Conservation (phyloP, 2,329 filamentous ascomycete species). For the Fusarium euwallaceae region DNA sequence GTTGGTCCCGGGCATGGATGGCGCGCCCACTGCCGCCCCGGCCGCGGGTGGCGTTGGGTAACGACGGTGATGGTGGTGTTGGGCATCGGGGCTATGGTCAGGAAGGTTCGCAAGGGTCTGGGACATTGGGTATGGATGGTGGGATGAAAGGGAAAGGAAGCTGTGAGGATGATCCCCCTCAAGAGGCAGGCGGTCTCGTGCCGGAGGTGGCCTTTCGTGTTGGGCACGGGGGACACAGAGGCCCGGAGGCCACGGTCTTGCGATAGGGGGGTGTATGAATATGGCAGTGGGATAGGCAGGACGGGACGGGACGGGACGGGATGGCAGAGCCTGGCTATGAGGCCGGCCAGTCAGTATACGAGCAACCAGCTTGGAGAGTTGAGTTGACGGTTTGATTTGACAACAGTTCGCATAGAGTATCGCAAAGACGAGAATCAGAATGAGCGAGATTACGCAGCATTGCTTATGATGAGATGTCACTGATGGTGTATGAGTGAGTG, state of each 20-base stretch:
- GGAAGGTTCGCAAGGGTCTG: slow-evolving; percentile 24
- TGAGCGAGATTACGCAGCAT: slow-evolving; percentile 9
- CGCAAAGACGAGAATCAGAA: slow-evolving; percentile 15
- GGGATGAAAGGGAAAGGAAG: neutral
- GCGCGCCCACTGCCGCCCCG: slow-evolving; percentile 14
- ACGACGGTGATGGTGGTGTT: slow-evolving; percentile 38
- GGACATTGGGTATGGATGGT: slow-evolving; percentile 15
- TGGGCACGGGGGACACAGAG: slow-evolving; percentile 14
- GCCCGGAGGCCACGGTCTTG: slow-evolving; percentile 2
- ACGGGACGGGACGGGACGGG: neutral
- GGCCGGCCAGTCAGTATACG: slow-evolving; percentile 4
- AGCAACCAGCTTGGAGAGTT: neutral
- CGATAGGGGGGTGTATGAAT: slow-evolving; percentile 5
- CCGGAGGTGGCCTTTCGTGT: neutral
- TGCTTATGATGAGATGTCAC: neutral
- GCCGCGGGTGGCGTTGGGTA: slow-evolving; percentile 38
- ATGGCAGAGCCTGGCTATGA: neutral
- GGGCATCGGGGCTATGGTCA: slow-evolving; percentile 31
- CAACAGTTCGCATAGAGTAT: slow-evolving; percentile 5
- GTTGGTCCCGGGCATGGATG: slow-evolving; percentile 5
- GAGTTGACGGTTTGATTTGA: slow-evolving; percentile 11
- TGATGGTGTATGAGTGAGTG: neutral
- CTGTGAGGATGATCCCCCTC: slow-evolving; percentile 22
- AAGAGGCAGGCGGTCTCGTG: slow-evolving; percentile 18
- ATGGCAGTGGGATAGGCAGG: neutral